phyloP scores from a whole-genome alignment of 2,329 filamentous ascomycete genomes.

The Xylariaceae sp. region DNA sequence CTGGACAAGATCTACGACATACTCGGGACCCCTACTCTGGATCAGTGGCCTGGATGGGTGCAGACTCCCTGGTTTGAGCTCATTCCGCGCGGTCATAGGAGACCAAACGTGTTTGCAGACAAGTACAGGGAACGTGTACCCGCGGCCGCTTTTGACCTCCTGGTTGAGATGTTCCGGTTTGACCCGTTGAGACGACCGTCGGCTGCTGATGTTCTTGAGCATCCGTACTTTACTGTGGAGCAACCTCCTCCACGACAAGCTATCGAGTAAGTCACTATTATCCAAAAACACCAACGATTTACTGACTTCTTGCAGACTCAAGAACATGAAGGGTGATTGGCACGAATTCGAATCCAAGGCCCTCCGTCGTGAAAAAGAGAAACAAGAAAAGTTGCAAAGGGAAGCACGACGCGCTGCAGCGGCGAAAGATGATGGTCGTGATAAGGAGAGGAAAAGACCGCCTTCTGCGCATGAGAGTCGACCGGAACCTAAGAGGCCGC shows the following conservation, averaged over 20 bases:
- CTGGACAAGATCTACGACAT: slow-evolving; percentile 94
- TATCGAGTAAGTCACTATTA: slow-evolving; percentile 61
- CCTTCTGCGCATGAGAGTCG: slow-evolving; percentile 23
- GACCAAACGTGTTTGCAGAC: slow-evolving; percentile 71
- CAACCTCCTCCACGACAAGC: slow-evolving; percentile 72
- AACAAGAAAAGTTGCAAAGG: slow-evolving; percentile 58
- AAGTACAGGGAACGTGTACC: slow-evolving; percentile 75
- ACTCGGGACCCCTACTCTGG: slow-evolving; percentile 77
- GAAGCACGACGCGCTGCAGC: slow-evolving; percentile 44
- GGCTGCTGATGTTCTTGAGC: slow-evolving; percentile 76
- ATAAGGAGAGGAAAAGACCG: slow-evolving; percentile 30
- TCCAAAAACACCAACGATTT: neutral
- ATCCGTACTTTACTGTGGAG: slow-evolving; percentile 83
- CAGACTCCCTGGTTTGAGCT: slow-evolving; percentile 98
- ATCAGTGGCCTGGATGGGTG: slow-evolving; percentile 83
- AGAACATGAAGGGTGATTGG: slow-evolving; percentile 86
- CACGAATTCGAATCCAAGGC: slow-evolving; percentile 98
- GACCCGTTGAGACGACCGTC: slow-evolving; percentile 80
- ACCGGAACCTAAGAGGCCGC: slow-evolving; percentile 28
- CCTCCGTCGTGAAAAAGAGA: slow-evolving; percentile 81
- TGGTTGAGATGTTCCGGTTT: slow-evolving; percentile 80
- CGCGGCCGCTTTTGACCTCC: slow-evolving; percentile 74
- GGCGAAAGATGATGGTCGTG: slow-evolving; percentile 37
- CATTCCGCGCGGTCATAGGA: slow-evolving; percentile 69
- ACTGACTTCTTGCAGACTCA: slow-evolving; percentile 53